Evolutionary conservation across 1,284 basidiomycete genomes (phyloP).

Genomic region (Cutaneotrichosporon curvatum): DNA sequence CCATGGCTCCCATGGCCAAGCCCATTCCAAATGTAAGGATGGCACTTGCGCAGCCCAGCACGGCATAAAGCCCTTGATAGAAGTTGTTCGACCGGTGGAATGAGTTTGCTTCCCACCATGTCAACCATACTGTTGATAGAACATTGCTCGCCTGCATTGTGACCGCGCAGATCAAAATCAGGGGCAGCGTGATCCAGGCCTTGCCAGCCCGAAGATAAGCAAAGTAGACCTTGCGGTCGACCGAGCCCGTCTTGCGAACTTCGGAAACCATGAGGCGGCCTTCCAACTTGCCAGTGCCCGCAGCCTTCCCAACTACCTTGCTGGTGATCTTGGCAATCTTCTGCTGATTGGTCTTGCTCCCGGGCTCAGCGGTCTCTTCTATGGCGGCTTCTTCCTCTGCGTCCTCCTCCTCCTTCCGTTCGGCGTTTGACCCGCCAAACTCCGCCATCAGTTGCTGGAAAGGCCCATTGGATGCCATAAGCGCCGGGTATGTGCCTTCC

Average conservation of each 20-base stretch:
- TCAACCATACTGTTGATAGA: conserved; percentile 50
- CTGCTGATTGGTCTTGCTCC: not conserved
- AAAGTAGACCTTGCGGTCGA: conserved; percentile 59
- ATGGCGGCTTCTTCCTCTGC: conserved; percentile 43
- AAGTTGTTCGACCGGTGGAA: conserved; percentile 45
- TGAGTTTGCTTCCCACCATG: conserved; percentile 62
- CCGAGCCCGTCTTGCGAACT: conserved; percentile 57
- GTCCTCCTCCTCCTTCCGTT: conserved; percentile 47
- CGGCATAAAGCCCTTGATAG: conserved; percentile 67
- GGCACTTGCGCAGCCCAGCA: conserved; percentile 52
- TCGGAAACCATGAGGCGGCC: conserved; percentile 43
- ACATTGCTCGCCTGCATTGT: conserved; percentile 59
- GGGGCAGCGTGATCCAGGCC: conserved; percentile 55
- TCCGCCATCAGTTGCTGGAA: conserved; percentile 60
- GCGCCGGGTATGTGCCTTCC: conserved; percentile 57
- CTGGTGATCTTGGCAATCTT: conserved; percentile 18
- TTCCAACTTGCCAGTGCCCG: conserved; percentile 57
- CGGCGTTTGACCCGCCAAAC: conserved; percentile 53
- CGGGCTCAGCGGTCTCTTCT: conserved; percentile 13
- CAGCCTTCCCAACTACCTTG: conserved; percentile 47
- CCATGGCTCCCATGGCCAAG: conserved; percentile 54
- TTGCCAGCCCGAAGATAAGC: conserved; percentile 60
- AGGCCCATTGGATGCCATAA: conserved; percentile 52
- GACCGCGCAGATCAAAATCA: conserved; percentile 54
- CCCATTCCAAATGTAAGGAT: conserved; percentile 61